phyloP scores from a whole-genome alignment of 179 eudicot species.

The Beta macrorhiza region DNA sequence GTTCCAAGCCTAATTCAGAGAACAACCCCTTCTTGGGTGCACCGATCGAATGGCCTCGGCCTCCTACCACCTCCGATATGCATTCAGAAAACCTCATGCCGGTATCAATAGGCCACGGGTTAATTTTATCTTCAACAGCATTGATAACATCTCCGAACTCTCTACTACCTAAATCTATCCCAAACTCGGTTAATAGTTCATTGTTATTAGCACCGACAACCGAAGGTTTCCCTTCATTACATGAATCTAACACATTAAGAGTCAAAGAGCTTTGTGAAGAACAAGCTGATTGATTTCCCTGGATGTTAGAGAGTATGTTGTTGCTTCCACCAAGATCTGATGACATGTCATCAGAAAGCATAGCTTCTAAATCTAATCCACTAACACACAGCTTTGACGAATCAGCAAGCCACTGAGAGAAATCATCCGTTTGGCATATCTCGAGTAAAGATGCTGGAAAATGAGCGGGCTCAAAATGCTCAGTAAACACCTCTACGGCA shows the following conservation, averaged over 20 bases:
- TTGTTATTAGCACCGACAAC: slow-evolving; percentile 10
- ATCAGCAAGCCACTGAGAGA: slow-evolving; percentile 37
- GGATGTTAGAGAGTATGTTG: slow-evolving; percentile 12
- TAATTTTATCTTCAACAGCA: slow-evolving; percentile 24
- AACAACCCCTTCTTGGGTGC: slow-evolving; percentile 50
- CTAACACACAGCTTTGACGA: slow-evolving; percentile 27
- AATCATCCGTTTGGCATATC: slow-evolving; percentile 29
- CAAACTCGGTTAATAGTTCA: slow-evolving; percentile 29
- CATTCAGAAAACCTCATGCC: slow-evolving; percentile 32
- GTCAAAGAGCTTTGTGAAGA: slow-evolving; percentile 42
- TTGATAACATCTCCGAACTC: slow-evolving; percentile 30
- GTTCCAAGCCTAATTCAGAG: slow-evolving; percentile 69
- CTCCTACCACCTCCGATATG: slow-evolving; percentile 32
- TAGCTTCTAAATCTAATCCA: slow-evolving; percentile 21
- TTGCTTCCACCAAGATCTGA: slow-evolving; percentile 24
- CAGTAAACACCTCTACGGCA: slow-evolving; percentile 20
- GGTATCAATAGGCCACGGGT: slow-evolving; percentile 18
- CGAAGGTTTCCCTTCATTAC: no score
- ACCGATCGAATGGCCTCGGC: slow-evolving; percentile 14
- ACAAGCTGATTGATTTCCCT: slow-evolving; percentile 23
- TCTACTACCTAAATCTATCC: slow-evolving; percentile 27
- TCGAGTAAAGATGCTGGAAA: slow-evolving; percentile 20
- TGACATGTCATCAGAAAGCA: slow-evolving; percentile 30
- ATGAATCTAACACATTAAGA: not conserved
- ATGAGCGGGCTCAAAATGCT: slow-evolving; percentile 27